These are phyloP conservation scores for Inga oerstediana DNA, from an alignment of 306 rosid genomes.

Conservation along the genomic window DNA sequence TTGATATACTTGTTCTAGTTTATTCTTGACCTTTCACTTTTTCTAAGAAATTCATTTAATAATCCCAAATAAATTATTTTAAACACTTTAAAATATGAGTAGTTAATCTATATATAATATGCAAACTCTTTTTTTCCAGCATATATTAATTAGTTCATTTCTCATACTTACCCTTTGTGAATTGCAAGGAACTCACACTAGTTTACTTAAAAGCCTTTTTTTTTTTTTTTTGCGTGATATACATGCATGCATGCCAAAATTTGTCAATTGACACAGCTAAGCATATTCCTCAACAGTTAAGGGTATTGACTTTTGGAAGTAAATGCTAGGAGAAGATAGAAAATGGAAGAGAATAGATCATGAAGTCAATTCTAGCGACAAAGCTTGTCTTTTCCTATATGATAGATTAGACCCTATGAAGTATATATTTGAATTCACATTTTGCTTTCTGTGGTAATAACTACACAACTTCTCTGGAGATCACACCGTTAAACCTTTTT, in stretches of 20 bases:
- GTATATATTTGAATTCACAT: neutral
- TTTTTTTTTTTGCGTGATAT: too few relatives aligned
- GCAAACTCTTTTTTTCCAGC: too few relatives aligned
- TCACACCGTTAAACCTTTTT: neutral
- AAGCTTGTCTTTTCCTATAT: neutral
- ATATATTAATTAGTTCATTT: too few relatives aligned
- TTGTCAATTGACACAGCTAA: neutral
- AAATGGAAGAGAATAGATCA: neutral
- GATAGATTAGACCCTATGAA: neutral
- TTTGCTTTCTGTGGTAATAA: neutral
- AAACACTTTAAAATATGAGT: neutral
- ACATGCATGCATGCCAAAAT: neutral
- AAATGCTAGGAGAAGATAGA: neutral
- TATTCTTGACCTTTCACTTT: neutral
- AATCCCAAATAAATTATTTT: neutral
- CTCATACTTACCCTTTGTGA: too few relatives aligned
- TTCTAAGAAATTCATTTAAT: neutral
- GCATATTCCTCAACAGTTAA: neutral
- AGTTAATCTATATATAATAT: too few relatives aligned
- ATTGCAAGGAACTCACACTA: neutral
- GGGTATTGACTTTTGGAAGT: constrained; percentile 6
- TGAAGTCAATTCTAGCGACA: neutral
- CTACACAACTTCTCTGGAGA: neutral
- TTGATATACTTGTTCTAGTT: neutral
- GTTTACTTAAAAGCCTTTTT: neutral